phyloP scores from a whole-genome alignment of 805 yeast species.

The Candida manassasensis region DNA sequence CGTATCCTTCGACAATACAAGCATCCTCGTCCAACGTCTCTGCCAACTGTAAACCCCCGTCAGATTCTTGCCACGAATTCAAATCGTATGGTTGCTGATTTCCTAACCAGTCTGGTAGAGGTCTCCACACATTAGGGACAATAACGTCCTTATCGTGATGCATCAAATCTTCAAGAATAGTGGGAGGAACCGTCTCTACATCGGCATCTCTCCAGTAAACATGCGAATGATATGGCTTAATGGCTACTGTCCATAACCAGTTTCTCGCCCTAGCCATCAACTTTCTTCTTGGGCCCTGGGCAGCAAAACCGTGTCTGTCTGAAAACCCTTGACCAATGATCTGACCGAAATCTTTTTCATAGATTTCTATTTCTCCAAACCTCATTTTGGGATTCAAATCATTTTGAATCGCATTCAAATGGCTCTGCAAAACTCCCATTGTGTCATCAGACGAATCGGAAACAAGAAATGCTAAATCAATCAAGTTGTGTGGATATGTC shows the following conservation, averaged over 20 bases:
- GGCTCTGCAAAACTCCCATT: slow-evolving; percentile 56
- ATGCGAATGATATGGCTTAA: slow-evolving; percentile 90
- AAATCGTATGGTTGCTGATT: slow-evolving; percentile 81
- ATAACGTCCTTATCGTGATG: slow-evolving; percentile 86
- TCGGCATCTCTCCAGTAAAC: slow-evolving; percentile 98
- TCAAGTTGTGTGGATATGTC: slow-evolving; percentile 81
- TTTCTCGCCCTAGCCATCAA: slow-evolving; percentile 94
- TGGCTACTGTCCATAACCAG: slow-evolving; percentile 83
- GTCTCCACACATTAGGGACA: slow-evolving; percentile 94
- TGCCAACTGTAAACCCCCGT: slow-evolving; percentile 76
- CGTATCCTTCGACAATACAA: slow-evolving; percentile 95
- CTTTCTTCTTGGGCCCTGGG: slow-evolving; percentile 93
- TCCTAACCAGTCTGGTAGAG: slow-evolving; percentile 81
- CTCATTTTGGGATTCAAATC: slow-evolving; percentile 56
- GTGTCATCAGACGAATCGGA: slow-evolving; percentile 90
- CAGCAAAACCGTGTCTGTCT: slow-evolving; percentile 93
- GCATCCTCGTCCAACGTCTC: slow-evolving; percentile 82
- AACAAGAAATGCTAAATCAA: slow-evolving; percentile 80
- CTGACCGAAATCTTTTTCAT: slow-evolving; percentile 91
- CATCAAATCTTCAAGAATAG: slow-evolving; percentile 89
- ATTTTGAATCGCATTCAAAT: slow-evolving; percentile 59
- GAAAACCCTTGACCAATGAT: slow-evolving; percentile 87
- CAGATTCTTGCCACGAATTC: slow-evolving; percentile 83
- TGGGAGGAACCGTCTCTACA: slow-evolving; percentile 84
- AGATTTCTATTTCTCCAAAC: slow-evolving; percentile 83